Evolutionary conservation across 148 eudicot species (phyloP).

Genomic region (Cornus florida): DNA sequence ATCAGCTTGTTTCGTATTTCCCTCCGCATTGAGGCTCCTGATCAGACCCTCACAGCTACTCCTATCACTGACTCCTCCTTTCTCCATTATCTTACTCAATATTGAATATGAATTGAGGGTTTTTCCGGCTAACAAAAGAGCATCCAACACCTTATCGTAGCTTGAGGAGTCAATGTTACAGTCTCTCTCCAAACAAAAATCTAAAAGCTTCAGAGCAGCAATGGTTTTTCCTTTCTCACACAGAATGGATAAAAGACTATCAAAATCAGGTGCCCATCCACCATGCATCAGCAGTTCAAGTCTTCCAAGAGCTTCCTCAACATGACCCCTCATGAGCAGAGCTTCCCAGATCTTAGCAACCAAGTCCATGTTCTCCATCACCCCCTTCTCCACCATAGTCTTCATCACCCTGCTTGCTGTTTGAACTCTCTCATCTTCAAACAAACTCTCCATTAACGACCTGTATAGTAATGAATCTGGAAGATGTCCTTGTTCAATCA

Average conservation of each 20-base stretch:
- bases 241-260: conserved; percentile 57
- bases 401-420: conserved; percentile 95
- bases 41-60: conserved; percentile 64
- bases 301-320: conserved; percentile 91
- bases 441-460: conserved; percentile 77
- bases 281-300: conserved; percentile 75
- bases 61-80: conserved; percentile 63
- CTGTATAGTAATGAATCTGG: conserved; percentile 73
- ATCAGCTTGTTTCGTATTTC: conserved; percentile 92
- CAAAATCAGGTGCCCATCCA: conserved; percentile 60
- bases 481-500: conserved; percentile 80
- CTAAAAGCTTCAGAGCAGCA: conserved; percentile 80
- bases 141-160: conserved; percentile 85
- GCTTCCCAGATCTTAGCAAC: conserved; percentile 80
- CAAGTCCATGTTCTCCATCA: conserved; percentile 75
- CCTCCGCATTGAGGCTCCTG: conserved; percentile 68
- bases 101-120: conserved; percentile 93
- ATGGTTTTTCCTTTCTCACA: conserved; percentile 82
- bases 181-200: conserved; percentile 81
- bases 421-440: conserved; percentile 86
- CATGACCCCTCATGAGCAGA: conserved; percentile 81
- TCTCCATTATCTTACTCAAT: conserved; percentile 71
- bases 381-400: conserved; percentile 85
- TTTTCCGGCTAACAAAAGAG: conserved; percentile 78
- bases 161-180: conserved; percentile 53